A percentile compares a stretch with the other conserved stretches of the same genome.
These are phyloP conservation scores for Carex pumila DNA, from an alignment of 176 grass and related monocot genomes.

Conservation along the genomic window DNA sequence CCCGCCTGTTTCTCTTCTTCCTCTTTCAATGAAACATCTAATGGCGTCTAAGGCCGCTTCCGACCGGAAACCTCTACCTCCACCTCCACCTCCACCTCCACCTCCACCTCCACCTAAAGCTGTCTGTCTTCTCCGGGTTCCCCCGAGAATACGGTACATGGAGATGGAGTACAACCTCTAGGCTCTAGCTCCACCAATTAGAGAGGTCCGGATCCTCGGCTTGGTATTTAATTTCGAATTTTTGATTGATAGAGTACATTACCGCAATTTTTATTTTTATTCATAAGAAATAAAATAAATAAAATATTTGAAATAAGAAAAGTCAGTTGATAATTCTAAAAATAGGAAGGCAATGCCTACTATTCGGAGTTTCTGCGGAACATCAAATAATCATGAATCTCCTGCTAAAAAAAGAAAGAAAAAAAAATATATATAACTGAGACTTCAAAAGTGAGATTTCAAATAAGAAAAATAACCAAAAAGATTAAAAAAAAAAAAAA, in stretches of 20 bases:
- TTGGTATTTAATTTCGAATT: neutral
- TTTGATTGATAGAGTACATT: neutral
- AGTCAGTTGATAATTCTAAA: no score
- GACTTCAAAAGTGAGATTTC: no score
- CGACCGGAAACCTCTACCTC: slow-evolving; percentile 46
- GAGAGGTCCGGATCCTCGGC: neutral
- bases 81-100: neutral
- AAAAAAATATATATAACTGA: no score
- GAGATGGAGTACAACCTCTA: neutral
- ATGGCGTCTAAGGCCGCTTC: slow-evolving; percentile 49
- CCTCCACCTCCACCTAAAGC: neutral
- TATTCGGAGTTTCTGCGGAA: no score
- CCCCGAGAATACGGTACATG: neutral
- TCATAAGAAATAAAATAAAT: no score
- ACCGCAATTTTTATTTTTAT: no score
- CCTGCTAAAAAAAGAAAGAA: no score
- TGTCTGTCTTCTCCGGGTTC: neutral
- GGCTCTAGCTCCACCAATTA: neutral
- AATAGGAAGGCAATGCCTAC: no score
- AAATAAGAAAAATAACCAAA: no score
- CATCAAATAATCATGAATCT: no score
- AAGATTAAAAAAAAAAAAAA: no score
- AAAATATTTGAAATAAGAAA: no score
- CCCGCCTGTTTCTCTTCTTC: slow-evolving; percentile 2
- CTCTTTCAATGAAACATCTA: slow-evolving; percentile 1